These are phyloP conservation scores for bread wheat (Triticum aestivum) DNA, from an alignment of 176 grass and related monocot species.

Conservation along the genomic window DNA sequence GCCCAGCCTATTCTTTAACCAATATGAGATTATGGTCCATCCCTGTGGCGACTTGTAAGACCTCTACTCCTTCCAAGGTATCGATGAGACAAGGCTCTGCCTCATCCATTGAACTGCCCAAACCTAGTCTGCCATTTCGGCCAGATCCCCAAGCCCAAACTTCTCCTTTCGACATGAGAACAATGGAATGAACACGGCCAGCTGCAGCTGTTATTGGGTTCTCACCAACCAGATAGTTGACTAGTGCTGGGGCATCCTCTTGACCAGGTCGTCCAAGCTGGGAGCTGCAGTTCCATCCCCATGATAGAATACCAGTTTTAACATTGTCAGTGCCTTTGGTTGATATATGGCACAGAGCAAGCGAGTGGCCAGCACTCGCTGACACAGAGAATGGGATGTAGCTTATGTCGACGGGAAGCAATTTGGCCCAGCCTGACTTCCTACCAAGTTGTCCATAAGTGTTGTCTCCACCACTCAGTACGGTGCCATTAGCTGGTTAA, in stretches of 20 bases:
- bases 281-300: conserved; percentile 89
- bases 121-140: conserved; percentile 69
- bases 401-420: conserved; percentile 56
- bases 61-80: conserved; percentile 54
- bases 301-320: conserved; percentile 51
- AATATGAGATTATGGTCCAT: conserved; percentile 88
- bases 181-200: conserved; percentile 78
- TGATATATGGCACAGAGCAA: conserved; percentile 50
- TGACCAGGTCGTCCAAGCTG: conserved; percentile 69
- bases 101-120: conserved; percentile 86
- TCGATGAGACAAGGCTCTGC: conserved; percentile 62
- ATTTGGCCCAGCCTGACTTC: conserved; percentile 36
- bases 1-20: conserved; percentile 45
- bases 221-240: conserved; percentile 56
- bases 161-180: conserved; percentile 52
- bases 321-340: conserved; percentile 20
- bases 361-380: conserved; percentile 78
- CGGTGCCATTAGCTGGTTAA: conserved; percentile 53
- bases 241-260: conserved; percentile 50
- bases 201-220: conserved; percentile 45
- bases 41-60: conserved; percentile 62
- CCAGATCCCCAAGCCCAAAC: conserved; percentile 89
- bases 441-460: conserved; percentile 74
- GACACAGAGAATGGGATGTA: conserved; percentile 61
- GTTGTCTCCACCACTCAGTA: conserved; percentile 82